Evolutionary conservation across 345 rosid species (phyloP).

Genomic region (Heritiera littoralis): DNA sequence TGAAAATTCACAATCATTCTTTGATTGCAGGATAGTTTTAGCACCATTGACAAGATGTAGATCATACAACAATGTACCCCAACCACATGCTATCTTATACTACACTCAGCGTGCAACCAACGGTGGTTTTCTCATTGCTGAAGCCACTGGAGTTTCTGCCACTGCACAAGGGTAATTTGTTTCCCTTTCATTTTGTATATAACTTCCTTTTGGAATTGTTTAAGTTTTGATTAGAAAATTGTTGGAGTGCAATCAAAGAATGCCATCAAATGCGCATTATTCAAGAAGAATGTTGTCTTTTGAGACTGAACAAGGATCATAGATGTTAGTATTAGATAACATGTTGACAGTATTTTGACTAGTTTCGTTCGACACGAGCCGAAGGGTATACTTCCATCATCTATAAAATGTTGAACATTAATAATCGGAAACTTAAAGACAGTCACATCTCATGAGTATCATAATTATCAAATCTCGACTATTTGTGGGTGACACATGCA

Average conservation of each 20-base stretch:
- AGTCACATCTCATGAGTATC: background rate
- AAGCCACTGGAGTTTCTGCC: slow-evolving; percentile 6
- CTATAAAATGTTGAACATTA: background rate
- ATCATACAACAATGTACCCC: slow-evolving; percentile 15
- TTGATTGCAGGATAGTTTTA: slow-evolving; percentile 8
- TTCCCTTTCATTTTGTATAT: background rate
- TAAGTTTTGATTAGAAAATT: background rate
- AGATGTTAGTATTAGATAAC: background rate
- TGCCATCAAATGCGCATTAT: background rate
- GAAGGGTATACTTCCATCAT: background rate
- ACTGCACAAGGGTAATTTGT: slow-evolving; percentile 3
- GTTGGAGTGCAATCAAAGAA: background rate
- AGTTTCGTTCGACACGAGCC: background rate
- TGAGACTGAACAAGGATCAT: background rate
- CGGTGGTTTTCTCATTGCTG: slow-evolving; percentile 15
- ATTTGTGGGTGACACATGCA: no score
- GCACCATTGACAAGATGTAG: slow-evolving; percentile 5
- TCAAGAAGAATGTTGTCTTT: background rate
- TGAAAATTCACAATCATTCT: background rate
- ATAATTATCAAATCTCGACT: no score
- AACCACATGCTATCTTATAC: slow-evolving; percentile 14
- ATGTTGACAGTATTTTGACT: background rate
- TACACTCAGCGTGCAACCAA: slow-evolving; percentile 15
- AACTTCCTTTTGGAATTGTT: background rate
- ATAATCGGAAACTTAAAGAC: background rate